These are phyloP conservation scores for Scalesia atractyloides DNA, from an alignment of 129 eudicot species.

Conservation along the genomic window DNA sequence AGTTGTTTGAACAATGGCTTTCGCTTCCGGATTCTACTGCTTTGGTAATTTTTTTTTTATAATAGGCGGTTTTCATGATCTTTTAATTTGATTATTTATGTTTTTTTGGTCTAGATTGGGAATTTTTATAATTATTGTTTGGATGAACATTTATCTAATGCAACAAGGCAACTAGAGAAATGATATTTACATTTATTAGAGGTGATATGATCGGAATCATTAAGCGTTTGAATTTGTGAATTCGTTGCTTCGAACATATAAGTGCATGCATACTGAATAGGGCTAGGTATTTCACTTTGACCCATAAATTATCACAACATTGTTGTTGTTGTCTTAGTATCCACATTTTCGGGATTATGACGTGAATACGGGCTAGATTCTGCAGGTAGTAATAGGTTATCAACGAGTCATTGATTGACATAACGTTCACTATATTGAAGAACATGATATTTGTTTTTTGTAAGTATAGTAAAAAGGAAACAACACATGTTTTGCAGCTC, in stretches of 20 bases:
- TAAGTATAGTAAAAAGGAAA: not conserved
- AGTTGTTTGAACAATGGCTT: conserved; percentile 91
- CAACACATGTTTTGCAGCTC: not conserved
- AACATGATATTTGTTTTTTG: not conserved
- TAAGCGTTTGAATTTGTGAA: conserved; percentile 1
- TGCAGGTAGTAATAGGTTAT: not conserved
- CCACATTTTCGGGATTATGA: not conserved
- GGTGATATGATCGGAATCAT: not conserved
- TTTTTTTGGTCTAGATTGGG: conserved; percentile 12
- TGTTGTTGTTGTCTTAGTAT: not conserved
- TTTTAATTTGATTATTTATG: not conserved
- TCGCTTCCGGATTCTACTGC: conserved; percentile 76
- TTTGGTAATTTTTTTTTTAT: conserved; percentile 44
- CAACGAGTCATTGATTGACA: not conserved
- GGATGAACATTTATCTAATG: not conserved
- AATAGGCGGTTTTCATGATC: not conserved
- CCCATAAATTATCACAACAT: not conserved
- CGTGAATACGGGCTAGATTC: no score
- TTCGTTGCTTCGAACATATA: not conserved
- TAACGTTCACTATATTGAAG: not conserved
- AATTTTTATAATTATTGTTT: not conserved
- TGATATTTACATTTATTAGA: conserved; percentile 9
- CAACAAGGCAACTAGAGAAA: conserved; percentile 5
- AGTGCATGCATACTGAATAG: not conserved
- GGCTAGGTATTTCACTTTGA: not conserved